Base-by-base conservation (phyloP, 805 yeast genomes). In the Suhomyces xylopsoci region DNA sequence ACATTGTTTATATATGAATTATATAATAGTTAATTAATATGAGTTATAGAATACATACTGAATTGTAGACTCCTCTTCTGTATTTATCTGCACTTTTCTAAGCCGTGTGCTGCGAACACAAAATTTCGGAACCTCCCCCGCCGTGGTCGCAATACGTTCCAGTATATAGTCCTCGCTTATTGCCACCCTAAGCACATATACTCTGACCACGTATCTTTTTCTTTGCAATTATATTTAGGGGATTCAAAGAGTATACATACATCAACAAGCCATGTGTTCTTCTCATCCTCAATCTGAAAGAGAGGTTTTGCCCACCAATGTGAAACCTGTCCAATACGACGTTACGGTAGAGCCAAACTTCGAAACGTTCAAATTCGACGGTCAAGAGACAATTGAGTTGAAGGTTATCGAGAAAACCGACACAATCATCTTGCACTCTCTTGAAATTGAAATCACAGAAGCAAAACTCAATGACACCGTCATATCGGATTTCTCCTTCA, bases 361-460 rank as follows among this genome's bases (percentile, higher is more conserved):
- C 54, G 75, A 74, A 47, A 77, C 79, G 9, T 84, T 84, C 75
- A 83, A 79, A 52, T 85, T 81, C 61, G 69, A 72, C 47, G 90
- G 90, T 61, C 67, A 66, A 28, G 81, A 78, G 55, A 69, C 73
- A 47, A 82, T 85, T 59, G 83, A 81, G 48, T 72, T 85, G 58
- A 68, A 73, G 43, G 83, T 84, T 45, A 73, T 76, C 43, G 84
- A 81, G 54, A 58, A 65, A 32, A 67, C 82, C 40, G 65, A 76
- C 54, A 64, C 64, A 25, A 74, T 85, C 52, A 72, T 79, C 24
- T 72, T 90, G 62, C 88, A 90, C 74, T 65, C 82, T 19, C 60
- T 83, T 20, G 96, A 90, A 46, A 78, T 88, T 55, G 87, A 82
- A 10, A 74, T 87, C 59, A 79, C 79, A 55, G 66, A 74, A 34